A percentile compares a stretch with the other conserved stretches of the same genome.
These are phyloP conservation scores for Xylaria longipes DNA, from an alignment of 495 filamentous ascomycete genomes.

Conservation along the genomic window DNA sequence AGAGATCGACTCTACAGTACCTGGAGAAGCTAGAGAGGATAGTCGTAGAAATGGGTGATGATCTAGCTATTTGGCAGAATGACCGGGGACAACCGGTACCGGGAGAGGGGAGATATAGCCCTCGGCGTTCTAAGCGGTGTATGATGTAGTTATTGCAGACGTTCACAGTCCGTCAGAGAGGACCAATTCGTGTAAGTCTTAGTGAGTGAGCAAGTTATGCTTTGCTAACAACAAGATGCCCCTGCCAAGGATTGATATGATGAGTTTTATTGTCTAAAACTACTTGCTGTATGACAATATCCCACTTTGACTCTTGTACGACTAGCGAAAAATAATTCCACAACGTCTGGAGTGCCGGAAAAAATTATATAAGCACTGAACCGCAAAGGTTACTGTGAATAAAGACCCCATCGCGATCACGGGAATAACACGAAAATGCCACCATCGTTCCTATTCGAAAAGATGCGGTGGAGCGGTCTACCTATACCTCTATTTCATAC, in stretches of 20 bases:
- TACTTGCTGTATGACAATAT: background rate
- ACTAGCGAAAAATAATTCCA: background rate
- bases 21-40: background rate
- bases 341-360: background rate
- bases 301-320: background rate
- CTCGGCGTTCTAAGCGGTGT: background rate
- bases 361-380: background rate
- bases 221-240: background rate
- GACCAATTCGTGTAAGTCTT: background rate
- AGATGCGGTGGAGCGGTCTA: background rate
- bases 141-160: background rate
- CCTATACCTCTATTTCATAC: background rate
- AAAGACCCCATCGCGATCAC: background rate
- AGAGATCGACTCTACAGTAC: background rate
- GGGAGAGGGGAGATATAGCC: background rate
- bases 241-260: background rate
- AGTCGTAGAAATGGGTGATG: background rate
- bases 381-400: background rate
- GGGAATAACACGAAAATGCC: constrained; percentile 26
- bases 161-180: background rate
- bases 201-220: background rate
- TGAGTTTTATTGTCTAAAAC: background rate
- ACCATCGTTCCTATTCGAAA: background rate
- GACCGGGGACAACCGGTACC: background rate
- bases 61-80: background rate